Conservation (phyloP, 371 early-diverging fungal genomes). For the Mortierella sp. region DNA sequence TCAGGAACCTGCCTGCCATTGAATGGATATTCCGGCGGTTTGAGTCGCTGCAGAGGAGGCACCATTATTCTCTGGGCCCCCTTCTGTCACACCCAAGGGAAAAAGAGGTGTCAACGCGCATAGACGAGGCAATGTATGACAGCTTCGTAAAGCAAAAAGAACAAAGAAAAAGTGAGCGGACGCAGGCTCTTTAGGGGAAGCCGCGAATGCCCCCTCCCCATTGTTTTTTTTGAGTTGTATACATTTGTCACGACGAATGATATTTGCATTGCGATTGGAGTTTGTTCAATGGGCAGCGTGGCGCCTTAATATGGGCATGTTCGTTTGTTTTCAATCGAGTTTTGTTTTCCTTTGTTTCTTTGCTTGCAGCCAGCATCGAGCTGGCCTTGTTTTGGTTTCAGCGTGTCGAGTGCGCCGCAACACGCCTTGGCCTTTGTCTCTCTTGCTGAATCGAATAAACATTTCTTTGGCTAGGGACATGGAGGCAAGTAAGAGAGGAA, state of each 20-base stretch:
- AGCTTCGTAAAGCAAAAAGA: neutral
- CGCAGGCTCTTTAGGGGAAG: neutral
- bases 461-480: slow-evolving; percentile 19
- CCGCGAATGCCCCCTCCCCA: neutral
- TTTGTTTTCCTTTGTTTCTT: neutral
- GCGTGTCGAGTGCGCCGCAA: too few relatives aligned
- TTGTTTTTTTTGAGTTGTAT: neutral
- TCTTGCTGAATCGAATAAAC: neutral
- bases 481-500: neutral
- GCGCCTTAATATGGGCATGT: slow-evolving; percentile 2
- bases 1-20: neutral
- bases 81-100: neutral
- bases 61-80: neutral
- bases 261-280: neutral
- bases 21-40: neutral
- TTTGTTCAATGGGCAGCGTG: neutral
- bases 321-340: neutral
- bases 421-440: too few relatives aligned
- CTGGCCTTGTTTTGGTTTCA: too few relatives aligned
- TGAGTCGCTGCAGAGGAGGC: neutral
- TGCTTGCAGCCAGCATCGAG: too few relatives aligned
- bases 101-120: neutral
- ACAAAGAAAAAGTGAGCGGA: too few relatives aligned
- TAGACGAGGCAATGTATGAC: neutral
- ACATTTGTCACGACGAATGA: neutral